Conservation (phyloP, 208 protist species). For the Trypanosoma rangeli region DNA sequence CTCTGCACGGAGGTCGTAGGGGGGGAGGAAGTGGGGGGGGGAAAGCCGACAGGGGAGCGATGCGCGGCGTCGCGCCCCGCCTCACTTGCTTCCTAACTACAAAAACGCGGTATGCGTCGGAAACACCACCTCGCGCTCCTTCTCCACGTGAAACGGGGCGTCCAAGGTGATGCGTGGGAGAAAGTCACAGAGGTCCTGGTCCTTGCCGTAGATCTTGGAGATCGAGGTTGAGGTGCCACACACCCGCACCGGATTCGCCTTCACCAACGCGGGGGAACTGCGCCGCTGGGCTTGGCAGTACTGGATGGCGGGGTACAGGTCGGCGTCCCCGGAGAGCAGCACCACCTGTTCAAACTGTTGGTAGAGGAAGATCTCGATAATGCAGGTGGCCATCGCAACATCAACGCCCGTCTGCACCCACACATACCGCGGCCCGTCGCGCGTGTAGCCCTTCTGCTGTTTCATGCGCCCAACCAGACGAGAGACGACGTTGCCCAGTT, state of each 20-base stretch:
- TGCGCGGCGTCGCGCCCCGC: too few relatives aligned
- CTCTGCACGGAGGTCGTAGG: too few relatives aligned
- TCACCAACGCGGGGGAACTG: conserved; percentile 25
- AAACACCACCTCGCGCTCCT: conserved; percentile 50
- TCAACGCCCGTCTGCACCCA: conserved; percentile 89
- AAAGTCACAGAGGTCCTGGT: conserved; percentile 85
- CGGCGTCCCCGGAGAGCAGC: conserved; percentile 78
- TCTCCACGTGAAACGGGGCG: conserved; percentile 56
- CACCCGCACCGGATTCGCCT: conserved; percentile 63
- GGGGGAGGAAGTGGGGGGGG: neutral
- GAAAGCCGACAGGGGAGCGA: neutral
- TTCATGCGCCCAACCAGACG: conserved; percentile 84
- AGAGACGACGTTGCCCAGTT: conserved; percentile 77
- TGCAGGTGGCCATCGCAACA: conserved; percentile 70
- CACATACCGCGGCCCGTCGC: conserved; percentile 68
- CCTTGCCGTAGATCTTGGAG: conserved; percentile 70
- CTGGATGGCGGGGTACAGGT: conserved; percentile 74
- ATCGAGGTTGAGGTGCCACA: conserved; percentile 78
- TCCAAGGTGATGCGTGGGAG: conserved; percentile 82
- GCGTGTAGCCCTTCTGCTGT: conserved; percentile 66
- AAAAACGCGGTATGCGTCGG: conserved; percentile 47
- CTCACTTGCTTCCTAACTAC: neutral
- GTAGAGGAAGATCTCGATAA: conserved; percentile 79
- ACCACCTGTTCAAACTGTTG: conserved; percentile 79
- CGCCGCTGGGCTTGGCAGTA: conserved; percentile 78